A percentile compares a stretch with the other conserved stretches of the same genome.
phyloP scores from a whole-genome alignment of 140 eudicot genomes.

The Stevia rebaudiana region DNA sequence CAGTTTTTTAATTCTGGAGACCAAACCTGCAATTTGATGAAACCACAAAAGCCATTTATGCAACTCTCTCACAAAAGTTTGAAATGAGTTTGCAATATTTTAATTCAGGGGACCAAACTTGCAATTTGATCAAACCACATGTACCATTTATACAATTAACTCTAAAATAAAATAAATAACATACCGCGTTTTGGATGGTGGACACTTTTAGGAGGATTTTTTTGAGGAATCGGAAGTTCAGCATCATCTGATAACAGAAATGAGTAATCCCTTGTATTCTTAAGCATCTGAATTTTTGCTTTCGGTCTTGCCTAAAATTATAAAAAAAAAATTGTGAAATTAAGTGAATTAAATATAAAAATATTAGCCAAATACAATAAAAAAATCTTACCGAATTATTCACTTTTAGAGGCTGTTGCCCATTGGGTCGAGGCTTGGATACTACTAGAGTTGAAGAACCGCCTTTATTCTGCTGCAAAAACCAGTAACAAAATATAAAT shows the following conservation, averaged over 20 bases:
- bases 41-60: too few species aligned
- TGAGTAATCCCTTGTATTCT: conserved; percentile 85
- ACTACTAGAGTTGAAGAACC: conserved; percentile 33
- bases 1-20: too few species aligned
- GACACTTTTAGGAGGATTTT: conserved; percentile 38
- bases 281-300: conserved; percentile 61
- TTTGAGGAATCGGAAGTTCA: conserved; percentile 60
- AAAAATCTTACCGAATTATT: conserved; percentile 33
- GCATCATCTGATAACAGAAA: conserved; percentile 86
- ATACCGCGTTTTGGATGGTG: conserved; percentile 50
- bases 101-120: too few species aligned
- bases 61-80: too few species aligned
- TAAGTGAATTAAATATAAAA: neutral
- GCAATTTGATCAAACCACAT: too few species aligned
- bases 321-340: neutral
- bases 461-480: conserved; percentile 44
- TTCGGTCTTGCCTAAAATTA: conserved; percentile 44
- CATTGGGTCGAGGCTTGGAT: conserved; percentile 40
- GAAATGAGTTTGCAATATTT: too few species aligned
- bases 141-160: too few species aligned
- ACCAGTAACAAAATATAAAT: neutral
- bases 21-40: too few species aligned
- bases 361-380: neutral
- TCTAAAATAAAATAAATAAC: conserved; percentile 22
- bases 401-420: conserved; percentile 27